phyloP scores from a whole-genome alignment of 371 early-diverging fungal genomes.

The Smittium culicis region DNA sequence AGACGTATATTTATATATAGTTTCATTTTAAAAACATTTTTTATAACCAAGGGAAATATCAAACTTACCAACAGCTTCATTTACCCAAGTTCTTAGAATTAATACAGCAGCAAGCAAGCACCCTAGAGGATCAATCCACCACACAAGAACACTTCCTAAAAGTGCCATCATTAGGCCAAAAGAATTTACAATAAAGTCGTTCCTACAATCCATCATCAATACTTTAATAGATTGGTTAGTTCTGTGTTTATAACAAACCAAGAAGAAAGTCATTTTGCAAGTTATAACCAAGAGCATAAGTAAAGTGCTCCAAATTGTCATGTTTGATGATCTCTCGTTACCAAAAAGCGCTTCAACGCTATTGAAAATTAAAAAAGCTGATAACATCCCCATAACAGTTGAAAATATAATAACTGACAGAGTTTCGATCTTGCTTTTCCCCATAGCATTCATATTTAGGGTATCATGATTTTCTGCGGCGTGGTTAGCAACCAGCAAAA shows the following conservation, averaged over 20 bases:
- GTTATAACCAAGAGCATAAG: constrained; percentile 57
- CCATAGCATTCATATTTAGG: constrained; percentile 55
- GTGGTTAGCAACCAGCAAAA: constrained; percentile 36
- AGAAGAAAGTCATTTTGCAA: constrained; percentile 58
- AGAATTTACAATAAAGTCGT: constrained; percentile 70
- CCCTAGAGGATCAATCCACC: constrained; percentile 81
- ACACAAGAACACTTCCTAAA: constrained; percentile 44
- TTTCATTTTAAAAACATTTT: too few relatives aligned
- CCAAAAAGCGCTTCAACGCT: constrained; percentile 39
- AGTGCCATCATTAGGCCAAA: constrained; percentile 63
- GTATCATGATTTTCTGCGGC: constrained; percentile 34
- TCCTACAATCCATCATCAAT: constrained; percentile 79
- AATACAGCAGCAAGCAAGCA: constrained; percentile 69
- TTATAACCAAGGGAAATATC: too few relatives aligned
- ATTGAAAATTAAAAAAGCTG: constrained; percentile 66
- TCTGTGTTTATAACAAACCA: constrained; percentile 45
- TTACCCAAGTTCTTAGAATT: constrained; percentile 70
- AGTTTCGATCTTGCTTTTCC: constrained; percentile 75
- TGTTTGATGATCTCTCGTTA: constrained; percentile 33
- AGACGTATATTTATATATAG: too few relatives aligned
- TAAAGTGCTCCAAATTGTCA: constrained; percentile 49
- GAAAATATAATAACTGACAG: constrained; percentile 84
- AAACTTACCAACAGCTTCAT: constrained; percentile 63
- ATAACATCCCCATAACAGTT: constrained; percentile 75
- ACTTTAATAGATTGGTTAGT: constrained; percentile 40